Evolutionary conservation across 2,329 filamentous ascomycete species (phyloP).

Genomic region (Pseudopyrenochaeta lycopersici): DNA sequence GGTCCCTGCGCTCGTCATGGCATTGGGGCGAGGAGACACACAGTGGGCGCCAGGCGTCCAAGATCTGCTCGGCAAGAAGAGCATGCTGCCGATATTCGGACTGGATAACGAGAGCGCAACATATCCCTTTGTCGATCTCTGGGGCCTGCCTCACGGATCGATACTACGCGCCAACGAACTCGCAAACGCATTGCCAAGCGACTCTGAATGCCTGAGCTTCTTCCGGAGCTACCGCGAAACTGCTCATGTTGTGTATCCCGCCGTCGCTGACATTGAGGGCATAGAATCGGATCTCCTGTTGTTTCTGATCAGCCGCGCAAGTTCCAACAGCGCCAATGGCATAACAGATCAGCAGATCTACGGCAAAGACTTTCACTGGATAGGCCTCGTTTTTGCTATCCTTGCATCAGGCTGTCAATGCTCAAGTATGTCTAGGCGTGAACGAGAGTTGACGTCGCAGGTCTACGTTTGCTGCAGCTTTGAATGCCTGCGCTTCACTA

Average conservation of each 20-base stretch:
- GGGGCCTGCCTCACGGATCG: slow-evolving; percentile 67
- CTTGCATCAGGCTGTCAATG: slow-evolving; percentile 71
- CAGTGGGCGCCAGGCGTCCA: slow-evolving; percentile 62
- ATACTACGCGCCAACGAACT: slow-evolving; percentile 66
- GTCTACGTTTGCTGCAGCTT: slow-evolving; percentile 73
- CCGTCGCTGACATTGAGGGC: slow-evolving; percentile 63
- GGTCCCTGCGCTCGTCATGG: slow-evolving; percentile 68
- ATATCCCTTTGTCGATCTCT: slow-evolving; percentile 72
- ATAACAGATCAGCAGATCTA: slow-evolving; percentile 65
- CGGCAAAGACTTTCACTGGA: slow-evolving; percentile 66
- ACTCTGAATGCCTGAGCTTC: slow-evolving; percentile 66
- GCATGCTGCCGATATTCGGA: slow-evolving; percentile 69
- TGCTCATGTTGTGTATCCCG: slow-evolving; percentile 68
- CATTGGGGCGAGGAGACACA: slow-evolving; percentile 54
- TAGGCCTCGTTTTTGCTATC: slow-evolving; percentile 68
- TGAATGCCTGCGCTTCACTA: slow-evolving; percentile 70
- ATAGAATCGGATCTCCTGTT: slow-evolving; percentile 65
- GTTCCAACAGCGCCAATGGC: slow-evolving; percentile 51
- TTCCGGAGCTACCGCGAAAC: slow-evolving; percentile 67
- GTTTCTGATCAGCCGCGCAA: slow-evolving; percentile 62
- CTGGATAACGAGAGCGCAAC: slow-evolving; percentile 71
- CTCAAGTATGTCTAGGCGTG: slow-evolving; percentile 65
- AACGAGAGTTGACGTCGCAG: slow-evolving; percentile 69
- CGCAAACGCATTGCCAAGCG: slow-evolving; percentile 66
- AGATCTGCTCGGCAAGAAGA: slow-evolving; percentile 66